Conservation (phyloP, 2,329 filamentous ascomycete species). For the Colletotrichum graminicola region DNA sequence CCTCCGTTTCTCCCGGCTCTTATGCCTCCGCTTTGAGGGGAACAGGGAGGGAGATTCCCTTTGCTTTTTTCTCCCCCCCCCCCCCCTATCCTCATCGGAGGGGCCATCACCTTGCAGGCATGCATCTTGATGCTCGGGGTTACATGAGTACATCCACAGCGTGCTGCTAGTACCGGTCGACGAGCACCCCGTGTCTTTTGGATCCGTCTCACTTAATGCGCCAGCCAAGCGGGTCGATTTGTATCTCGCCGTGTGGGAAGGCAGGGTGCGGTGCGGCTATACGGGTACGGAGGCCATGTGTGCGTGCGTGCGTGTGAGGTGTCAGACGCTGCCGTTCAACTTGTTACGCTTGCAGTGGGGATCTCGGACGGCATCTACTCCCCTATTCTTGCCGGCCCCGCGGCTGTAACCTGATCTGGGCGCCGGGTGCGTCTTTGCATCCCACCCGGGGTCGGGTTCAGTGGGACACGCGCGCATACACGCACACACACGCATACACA, state of each 20-base stretch:
- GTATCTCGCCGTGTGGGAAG: not conserved
- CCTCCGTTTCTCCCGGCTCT: constrained; percentile 23
- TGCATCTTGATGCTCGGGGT: not conserved
- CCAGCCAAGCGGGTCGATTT: not conserved
- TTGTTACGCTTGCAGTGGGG: constrained; percentile 32
- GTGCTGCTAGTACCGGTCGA: not conserved
- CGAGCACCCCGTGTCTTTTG: not conserved
- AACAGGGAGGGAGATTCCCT: not conserved
- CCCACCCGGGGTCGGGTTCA: constrained; percentile 19
- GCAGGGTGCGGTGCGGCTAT: not conserved
- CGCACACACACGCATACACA: not conserved
- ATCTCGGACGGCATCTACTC: constrained; percentile 27
- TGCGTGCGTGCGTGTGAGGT: constrained; percentile 10
- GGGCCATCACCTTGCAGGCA: not conserved
- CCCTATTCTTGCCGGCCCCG: constrained; percentile 31
- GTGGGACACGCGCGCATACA: not conserved
- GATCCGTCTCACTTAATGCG: not conserved
- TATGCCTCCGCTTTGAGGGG: constrained; percentile 16
- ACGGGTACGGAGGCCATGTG: constrained; percentile 1
- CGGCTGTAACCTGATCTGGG: constrained; percentile 37
- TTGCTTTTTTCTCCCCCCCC: not conserved
- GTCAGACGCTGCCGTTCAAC: constrained; percentile 30
- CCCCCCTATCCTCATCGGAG: not conserved
- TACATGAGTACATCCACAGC: not conserved
- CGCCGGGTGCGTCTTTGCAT: constrained; percentile 32